phyloP scores from a whole-genome alignment of 2,329 filamentous ascomycete genomes.

The Fusarium sacchari region DNA sequence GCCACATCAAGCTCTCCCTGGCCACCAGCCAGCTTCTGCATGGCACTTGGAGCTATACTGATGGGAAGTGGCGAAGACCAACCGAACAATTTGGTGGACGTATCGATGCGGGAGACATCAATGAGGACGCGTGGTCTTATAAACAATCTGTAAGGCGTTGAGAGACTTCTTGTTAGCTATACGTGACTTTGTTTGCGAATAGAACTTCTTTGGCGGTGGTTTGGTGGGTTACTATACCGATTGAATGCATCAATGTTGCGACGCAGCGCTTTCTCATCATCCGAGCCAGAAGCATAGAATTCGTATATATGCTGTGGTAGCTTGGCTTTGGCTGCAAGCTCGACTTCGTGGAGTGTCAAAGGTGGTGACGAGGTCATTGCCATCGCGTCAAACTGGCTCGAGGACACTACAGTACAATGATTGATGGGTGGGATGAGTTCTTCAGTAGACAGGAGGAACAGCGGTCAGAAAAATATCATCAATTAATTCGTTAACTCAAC shows the following conservation, averaged over 20 bases:
- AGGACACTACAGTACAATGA: not conserved
- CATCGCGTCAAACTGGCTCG: not conserved
- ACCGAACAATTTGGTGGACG: not conserved
- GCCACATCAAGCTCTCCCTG: not conserved
- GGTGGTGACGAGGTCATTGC: not conserved
- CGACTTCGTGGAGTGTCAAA: not conserved
- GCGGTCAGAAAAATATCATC: not conserved
- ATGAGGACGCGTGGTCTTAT: not conserved
- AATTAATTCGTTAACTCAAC: not conserved
- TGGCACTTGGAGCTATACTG: not conserved
- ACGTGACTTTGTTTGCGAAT: not conserved
- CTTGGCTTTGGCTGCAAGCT: not conserved
- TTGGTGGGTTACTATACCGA: not conserved
- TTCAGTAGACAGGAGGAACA: too few species aligned
- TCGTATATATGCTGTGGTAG: not conserved
- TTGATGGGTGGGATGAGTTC: not conserved
- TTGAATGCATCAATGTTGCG: not conserved
- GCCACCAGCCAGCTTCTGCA: not conserved
- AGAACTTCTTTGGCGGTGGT: not conserved
- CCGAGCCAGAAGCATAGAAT: not conserved
- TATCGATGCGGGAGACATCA: not conserved
- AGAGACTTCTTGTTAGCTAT: not conserved
- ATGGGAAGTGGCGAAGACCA: not conserved
- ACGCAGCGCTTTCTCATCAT: not conserved
- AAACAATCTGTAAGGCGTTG: not conserved